phyloP scores from a whole-genome alignment of 1,284 basidiomycete genomes.

The Naganishia sp. region DNA sequence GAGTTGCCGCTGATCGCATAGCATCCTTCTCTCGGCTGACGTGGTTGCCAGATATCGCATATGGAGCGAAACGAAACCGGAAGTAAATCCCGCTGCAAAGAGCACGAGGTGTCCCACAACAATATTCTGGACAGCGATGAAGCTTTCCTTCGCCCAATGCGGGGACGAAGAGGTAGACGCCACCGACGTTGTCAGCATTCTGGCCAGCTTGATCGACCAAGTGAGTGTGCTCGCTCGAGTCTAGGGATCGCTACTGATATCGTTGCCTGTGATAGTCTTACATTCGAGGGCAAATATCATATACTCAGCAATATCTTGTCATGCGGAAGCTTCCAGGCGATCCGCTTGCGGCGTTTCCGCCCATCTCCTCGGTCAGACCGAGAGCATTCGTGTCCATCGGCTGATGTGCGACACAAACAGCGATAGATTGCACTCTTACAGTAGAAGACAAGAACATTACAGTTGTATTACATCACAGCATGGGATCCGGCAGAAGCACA shows the following conservation, averaged over 20 bases:
- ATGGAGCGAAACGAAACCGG: constrained; percentile 38
- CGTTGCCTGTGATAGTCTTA: constrained; percentile 22
- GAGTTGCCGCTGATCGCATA: constrained; percentile 33
- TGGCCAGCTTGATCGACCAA: constrained; percentile 52
- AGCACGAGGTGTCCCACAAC: constrained; percentile 45
- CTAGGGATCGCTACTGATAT: background rate
- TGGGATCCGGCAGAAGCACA: background rate
- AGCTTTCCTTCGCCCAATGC: constrained; percentile 40
- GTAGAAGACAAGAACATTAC: background rate
- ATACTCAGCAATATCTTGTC: constrained; percentile 45
- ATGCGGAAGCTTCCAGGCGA: constrained; percentile 42
- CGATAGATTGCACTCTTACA: too few species aligned
- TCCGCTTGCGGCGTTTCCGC: constrained; percentile 33
- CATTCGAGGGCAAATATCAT: constrained; percentile 46
- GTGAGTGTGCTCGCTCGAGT: constrained; percentile 38
- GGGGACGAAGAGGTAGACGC: constrained; percentile 49
- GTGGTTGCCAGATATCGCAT: constrained; percentile 9
- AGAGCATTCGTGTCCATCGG: constrained; percentile 14
- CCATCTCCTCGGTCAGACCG: constrained; percentile 26
- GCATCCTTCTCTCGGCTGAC: background rate
- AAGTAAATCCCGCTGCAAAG: constrained; percentile 36
- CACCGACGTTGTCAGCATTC: constrained; percentile 47
- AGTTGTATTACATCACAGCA: background rate
- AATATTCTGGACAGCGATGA: constrained; percentile 43
- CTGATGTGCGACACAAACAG: background rate